Percentiles rank a stretch among this genome's conserved stretches.
These are phyloP conservation scores for Wickerhamiella brachini DNA, from an alignment of 805 yeast species.

Conservation along the genomic window DNA sequence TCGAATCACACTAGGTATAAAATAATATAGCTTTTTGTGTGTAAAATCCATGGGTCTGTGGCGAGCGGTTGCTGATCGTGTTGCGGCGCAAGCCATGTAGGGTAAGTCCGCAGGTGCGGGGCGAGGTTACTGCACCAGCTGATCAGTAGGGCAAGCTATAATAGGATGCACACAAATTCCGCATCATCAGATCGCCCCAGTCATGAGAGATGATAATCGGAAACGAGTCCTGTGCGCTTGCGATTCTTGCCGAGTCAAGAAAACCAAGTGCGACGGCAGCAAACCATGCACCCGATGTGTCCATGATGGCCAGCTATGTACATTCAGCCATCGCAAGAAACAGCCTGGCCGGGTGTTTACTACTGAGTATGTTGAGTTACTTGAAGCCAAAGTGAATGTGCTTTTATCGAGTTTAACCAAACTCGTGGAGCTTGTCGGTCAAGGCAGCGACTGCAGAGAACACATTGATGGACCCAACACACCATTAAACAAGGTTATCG, in stretches of 20 bases:
- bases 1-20: no score
- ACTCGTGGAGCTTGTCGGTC: neutral
- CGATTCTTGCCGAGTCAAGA: neutral
- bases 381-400: neutral
- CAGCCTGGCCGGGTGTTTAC: neutral
- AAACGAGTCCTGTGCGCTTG: neutral
- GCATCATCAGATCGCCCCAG: neutral
- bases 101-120: neutral
- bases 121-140: neutral
- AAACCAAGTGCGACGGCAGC: neutral
- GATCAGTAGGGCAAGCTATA: neutral
- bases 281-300: neutral
- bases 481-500: neutral
- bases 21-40: neutral
- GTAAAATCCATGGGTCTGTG: no score
- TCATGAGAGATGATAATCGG: neutral
- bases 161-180: neutral
- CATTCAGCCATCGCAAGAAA: conserved; percentile 1
- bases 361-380: conserved; percentile 1
- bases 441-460: neutral
- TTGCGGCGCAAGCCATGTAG: neutral
- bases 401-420: neutral
- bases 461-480: neutral
- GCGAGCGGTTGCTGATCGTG: neutral
- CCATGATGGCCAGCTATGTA: neutral